Evolutionary conservation across 1,284 basidiomycete species (phyloP).

Genomic region (Trichosporon sp.): DNA sequence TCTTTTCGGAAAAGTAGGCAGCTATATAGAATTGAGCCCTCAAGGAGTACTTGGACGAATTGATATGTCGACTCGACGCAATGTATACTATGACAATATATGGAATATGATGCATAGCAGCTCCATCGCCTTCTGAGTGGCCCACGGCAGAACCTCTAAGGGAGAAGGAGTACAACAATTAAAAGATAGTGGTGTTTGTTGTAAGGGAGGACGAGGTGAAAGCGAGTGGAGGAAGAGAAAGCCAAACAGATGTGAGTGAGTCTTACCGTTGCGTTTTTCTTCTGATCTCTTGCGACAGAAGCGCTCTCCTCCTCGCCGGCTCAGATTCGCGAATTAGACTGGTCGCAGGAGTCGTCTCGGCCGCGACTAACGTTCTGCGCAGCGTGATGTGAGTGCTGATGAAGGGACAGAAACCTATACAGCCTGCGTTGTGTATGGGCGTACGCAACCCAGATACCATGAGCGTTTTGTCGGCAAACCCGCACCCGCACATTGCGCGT

Average conservation of each 20-base stretch:
- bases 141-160: background rate
- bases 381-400: background rate
- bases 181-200: background rate
- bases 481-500: too few relatives aligned
- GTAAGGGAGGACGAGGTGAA: background rate
- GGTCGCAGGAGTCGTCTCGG: too few relatives aligned
- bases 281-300: too few relatives aligned
- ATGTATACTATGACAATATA: background rate
- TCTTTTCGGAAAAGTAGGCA: background rate
- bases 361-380: background rate
- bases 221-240: background rate
- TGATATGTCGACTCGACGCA: background rate
- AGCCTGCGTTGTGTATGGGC: too few relatives aligned
- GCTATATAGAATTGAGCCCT: background rate
- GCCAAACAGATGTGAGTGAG: background rate
- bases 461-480: too few relatives aligned
- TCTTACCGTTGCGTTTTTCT: background rate
- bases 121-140: background rate
- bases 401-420: too few relatives aligned
- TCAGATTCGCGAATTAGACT: too few relatives aligned
- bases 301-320: too few relatives aligned
- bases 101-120: background rate
- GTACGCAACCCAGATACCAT: too few relatives aligned
- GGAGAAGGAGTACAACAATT: background rate
- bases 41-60: constrained; percentile 1